Conservation (phyloP, 495 filamentous ascomycete genomes). For the Usnea hakonensis region DNA sequence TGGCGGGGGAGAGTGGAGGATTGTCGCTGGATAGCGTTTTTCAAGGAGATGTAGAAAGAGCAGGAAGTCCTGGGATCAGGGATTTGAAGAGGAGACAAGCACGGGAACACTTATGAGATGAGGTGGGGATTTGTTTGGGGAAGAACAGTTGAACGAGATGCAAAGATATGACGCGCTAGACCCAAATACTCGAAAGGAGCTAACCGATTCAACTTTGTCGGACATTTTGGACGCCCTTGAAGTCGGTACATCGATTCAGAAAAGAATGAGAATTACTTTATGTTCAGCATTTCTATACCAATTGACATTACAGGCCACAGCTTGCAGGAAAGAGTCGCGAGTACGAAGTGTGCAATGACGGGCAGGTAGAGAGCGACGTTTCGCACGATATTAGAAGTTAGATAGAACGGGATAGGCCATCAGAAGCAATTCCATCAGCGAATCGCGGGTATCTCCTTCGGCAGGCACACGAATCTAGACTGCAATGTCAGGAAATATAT, state of each 20-base stretch:
- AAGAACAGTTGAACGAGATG: background rate
- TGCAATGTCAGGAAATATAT: background rate
- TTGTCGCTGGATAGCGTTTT: background rate
- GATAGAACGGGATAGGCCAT: background rate
- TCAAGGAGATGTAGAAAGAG: background rate
- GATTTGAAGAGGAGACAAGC: background rate
- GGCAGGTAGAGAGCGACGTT: too few relatives aligned
- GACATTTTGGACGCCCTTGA: background rate
- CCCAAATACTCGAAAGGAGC: background rate
- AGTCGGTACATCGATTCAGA: background rate
- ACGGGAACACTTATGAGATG: background rate
- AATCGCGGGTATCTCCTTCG: background rate
- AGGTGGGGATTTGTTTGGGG: background rate
- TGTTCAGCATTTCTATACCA: background rate
- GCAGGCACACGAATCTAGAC: background rate
- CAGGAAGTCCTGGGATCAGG: background rate
- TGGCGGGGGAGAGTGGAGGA: conserved; percentile 26
- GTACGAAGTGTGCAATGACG: background rate
- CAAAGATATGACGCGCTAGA: background rate
- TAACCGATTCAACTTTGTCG: background rate
- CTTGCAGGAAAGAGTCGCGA: background rate
- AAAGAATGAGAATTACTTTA: background rate
- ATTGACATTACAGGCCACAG: background rate
- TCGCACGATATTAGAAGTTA: too few relatives aligned
- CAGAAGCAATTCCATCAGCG: background rate